Conservation (phyloP, 208 protist species). For the Leishmania martiniquensis region DNA sequence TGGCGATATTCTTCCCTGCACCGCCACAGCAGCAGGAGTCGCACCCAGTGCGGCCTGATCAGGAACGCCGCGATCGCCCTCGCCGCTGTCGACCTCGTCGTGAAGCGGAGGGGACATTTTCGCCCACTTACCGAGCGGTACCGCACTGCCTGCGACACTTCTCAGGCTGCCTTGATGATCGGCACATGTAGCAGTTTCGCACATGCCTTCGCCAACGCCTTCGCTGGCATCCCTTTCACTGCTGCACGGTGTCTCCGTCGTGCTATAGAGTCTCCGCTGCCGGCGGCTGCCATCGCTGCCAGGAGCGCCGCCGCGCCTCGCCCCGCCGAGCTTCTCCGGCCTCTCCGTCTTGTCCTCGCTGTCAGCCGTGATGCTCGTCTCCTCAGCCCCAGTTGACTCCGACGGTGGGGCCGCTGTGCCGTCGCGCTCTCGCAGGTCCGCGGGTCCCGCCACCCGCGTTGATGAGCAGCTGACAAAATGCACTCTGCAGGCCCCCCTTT, state of each 20-base stretch:
- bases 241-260: slow-evolving; percentile 13
- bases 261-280: not conserved
- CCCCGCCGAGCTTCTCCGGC: not conserved
- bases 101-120: not conserved
- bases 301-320: not conserved
- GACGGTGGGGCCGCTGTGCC: not conserved
- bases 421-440: too few relatives aligned
- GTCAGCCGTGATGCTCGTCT: not conserved
- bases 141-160: not conserved
- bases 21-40: not conserved
- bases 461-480: not conserved
- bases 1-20: not conserved
- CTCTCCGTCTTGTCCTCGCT: not conserved
- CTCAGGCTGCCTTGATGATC: not conserved
- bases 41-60: not conserved
- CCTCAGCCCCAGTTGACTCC: not conserved
- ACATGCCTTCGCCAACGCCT: not conserved
- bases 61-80: not conserved
- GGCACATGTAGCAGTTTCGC: not conserved
- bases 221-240: slow-evolving; percentile 8
- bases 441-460: not conserved
- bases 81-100: not conserved
- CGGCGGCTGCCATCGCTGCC: not conserved
- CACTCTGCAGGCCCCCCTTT: not conserved
- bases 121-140: not conserved